These are phyloP conservation scores for Tricholomella constricta DNA, from an alignment of 768 basidiomycete genomes.

Conservation along the genomic window DNA sequence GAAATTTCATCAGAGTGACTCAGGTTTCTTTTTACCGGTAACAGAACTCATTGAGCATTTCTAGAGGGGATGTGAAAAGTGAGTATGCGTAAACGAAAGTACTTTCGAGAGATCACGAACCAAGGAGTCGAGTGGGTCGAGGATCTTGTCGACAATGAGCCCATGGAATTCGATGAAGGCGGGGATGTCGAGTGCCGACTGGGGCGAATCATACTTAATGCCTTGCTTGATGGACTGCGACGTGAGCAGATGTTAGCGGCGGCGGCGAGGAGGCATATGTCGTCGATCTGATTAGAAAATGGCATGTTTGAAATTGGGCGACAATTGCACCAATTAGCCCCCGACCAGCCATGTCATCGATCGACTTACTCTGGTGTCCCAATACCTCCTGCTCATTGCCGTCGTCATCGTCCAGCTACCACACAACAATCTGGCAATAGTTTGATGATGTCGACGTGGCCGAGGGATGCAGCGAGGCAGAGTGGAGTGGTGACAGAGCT, in stretches of 20 bases:
- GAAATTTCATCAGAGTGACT: background rate
- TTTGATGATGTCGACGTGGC: slow-evolving; percentile 69
- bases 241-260: slow-evolving; percentile 85
- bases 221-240: slow-evolving; percentile 94
- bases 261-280: too few species aligned
- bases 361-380: too few species aligned
- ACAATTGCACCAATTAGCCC: too few species aligned
- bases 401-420: too few species aligned
- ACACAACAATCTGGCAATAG: too few species aligned
- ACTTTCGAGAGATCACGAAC: slow-evolving; percentile 44
- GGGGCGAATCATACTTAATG: slow-evolving; percentile 85
- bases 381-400: too few species aligned
- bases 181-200: slow-evolving; percentile 82
- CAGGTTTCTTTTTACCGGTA: slow-evolving; percentile 51
- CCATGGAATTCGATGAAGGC: slow-evolving; percentile 90
- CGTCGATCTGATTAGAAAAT: too few species aligned
- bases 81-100: background rate
- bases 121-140: slow-evolving; percentile 84
- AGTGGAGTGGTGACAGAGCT: slow-evolving; percentile 75
- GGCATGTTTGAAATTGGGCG: too few species aligned
- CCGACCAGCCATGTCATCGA: too few species aligned
- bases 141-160: slow-evolving; percentile 79
- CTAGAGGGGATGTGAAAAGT: slow-evolving; percentile 47
- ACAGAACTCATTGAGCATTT: slow-evolving; percentile 94
- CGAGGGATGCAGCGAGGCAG: slow-evolving; percentile 69